These are phyloP conservation scores for Tricholoma terreum DNA, from an alignment of 768 basidiomycete species.

Conservation along the genomic window DNA sequence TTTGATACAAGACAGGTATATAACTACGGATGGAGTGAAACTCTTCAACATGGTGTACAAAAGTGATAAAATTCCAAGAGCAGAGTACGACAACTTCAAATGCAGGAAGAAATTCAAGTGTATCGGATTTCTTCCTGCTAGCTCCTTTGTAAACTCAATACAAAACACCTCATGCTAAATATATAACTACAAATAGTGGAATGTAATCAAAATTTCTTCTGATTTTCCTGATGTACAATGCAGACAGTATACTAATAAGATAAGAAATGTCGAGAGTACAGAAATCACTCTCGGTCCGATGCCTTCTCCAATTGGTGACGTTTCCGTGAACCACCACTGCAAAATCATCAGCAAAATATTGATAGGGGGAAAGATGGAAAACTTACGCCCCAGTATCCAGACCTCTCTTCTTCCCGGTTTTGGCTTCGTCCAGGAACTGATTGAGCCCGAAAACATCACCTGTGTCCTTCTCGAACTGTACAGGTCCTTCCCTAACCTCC, in stretches of 20 bases:
- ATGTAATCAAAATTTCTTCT: no score
- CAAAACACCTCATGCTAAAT: no score
- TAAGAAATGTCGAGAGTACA: constrained; percentile 6
- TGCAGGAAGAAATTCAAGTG: no score
- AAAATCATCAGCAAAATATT: background rate
- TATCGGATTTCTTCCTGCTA: no score
- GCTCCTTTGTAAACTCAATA: no score
- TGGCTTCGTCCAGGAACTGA: constrained; percentile 96
- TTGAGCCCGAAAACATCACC: constrained; percentile 97
- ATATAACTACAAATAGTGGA: no score
- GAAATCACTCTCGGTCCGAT: constrained; percentile 33
- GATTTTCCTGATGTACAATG: no score
- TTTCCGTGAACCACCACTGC: constrained; percentile 60
- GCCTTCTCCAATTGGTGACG: constrained; percentile 68
- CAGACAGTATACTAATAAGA: constrained; percentile 4
- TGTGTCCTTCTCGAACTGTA: constrained; percentile 98
- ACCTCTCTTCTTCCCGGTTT: constrained; percentile 89
- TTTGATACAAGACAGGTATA: no score
- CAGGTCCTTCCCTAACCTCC: constrained; percentile 87
- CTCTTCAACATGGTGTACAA: no score
- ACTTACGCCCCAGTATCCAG: constrained; percentile 73
- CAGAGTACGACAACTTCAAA: no score
- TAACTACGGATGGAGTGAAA: no score
- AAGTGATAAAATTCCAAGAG: no score
- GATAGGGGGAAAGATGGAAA: background rate